Conservation (phyloP, 2,329 filamentous ascomycete species). For the Uncinocarpus reesii region DNA sequence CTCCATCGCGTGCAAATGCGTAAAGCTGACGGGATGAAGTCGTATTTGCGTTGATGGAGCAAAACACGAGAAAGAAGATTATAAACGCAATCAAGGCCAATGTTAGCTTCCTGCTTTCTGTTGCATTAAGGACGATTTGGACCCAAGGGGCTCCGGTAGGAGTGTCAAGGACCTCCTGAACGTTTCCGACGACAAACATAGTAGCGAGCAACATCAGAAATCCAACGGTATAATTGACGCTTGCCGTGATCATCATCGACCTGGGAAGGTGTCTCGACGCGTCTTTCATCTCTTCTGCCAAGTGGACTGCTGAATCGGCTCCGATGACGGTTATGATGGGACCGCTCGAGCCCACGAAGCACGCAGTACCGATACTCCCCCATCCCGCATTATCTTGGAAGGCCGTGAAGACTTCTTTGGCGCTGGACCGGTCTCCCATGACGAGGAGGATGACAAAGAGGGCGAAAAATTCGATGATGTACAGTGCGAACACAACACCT, state of each 20-base stretch:
- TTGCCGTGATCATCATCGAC: conserved; percentile 27
- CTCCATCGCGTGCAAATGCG: conserved; percentile 43
- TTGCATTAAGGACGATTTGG: conserved; percentile 38
- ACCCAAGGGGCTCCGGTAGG: conserved; percentile 32
- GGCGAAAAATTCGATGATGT: conserved; percentile 26
- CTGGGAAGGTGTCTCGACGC: conserved; percentile 29
- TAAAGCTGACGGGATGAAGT: conserved; percentile 49
- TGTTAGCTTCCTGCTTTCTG: conserved; percentile 29
- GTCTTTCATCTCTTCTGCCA: conserved; percentile 33
- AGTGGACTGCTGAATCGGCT: conserved; percentile 20
- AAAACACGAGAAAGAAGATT: conserved; percentile 24
- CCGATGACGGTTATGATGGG: conserved; percentile 19
- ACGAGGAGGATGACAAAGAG: conserved; percentile 27
- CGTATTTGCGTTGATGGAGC: conserved; percentile 39
- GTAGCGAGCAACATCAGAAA: conserved; percentile 29
- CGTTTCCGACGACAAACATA: conserved; percentile 28
- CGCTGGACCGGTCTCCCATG: conserved; percentile 20
- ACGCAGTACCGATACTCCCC: conserved; percentile 21
- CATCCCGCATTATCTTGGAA: conserved; percentile 23
- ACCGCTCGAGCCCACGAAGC: conserved; percentile 21
- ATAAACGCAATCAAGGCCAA: conserved; percentile 25
- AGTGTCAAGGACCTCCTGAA: conserved; percentile 24
- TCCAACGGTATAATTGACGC: conserved; percentile 30
- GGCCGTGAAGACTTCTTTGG: conserved; percentile 21
- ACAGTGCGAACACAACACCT: conserved; percentile 24